phyloP scores from a whole-genome alignment of 495 filamentous ascomycete genomes.

The Jackrogersella minutella region DNA sequence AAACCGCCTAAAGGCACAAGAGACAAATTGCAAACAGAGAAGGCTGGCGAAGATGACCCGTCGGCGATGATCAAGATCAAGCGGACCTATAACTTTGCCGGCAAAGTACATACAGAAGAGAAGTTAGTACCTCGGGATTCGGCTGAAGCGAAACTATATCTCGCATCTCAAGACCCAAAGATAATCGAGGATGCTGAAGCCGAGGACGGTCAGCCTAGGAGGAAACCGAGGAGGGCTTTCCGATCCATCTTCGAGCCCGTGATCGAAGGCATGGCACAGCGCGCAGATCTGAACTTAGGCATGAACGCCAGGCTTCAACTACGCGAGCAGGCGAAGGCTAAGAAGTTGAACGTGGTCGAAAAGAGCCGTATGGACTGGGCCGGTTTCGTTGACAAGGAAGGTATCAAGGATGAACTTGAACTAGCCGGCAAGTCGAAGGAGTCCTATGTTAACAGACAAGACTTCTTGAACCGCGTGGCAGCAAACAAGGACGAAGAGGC shows the following conservation, averaged over 20 bases:
- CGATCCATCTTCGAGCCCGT: constrained; percentile 85
- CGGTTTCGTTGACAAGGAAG: constrained; percentile 88
- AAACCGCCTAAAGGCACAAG: constrained; percentile 25
- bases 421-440: constrained; percentile 84
- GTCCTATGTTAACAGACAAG: constrained; percentile 82
- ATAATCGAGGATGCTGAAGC: constrained; percentile 28
- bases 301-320: constrained; percentile 50
- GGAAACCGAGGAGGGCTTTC: constrained; percentile 74
- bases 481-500: constrained; percentile 78
- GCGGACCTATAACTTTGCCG: constrained; percentile 90
- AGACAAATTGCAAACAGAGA: constrained; percentile 20
- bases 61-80: constrained; percentile 78
- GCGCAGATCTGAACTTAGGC: constrained; percentile 61
- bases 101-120: constrained; percentile 81
- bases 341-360: constrained; percentile 94
- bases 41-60: constrained; percentile 33
- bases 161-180: constrained; percentile 63
- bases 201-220: constrained; percentile 49
- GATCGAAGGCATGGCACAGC: constrained; percentile 52
- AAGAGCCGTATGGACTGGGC: constrained; percentile 97
- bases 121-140: constrained; percentile 81
- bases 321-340: constrained; percentile 64
- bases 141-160: constrained; percentile 80
- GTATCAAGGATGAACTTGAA: constrained; percentile 89
- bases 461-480: constrained; percentile 87